A percentile compares a stretch with the other conserved stretches of the same genome.
phyloP scores from a whole-genome alignment of 2,329 filamentous ascomycete genomes.

The Trematosphaeria pertusa region DNA sequence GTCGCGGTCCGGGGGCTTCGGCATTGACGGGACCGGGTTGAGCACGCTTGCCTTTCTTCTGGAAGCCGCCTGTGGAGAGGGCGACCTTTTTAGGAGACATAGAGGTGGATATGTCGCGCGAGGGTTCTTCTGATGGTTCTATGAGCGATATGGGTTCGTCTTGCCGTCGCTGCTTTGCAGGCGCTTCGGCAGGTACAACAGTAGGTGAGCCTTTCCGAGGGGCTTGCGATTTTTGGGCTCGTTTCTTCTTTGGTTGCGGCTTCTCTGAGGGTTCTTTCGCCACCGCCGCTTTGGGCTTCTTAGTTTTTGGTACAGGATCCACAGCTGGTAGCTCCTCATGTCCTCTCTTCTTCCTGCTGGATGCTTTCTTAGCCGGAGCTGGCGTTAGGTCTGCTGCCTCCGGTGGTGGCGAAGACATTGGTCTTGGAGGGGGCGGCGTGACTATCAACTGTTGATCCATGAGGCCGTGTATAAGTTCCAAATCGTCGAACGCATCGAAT shows the following conservation, averaged over 20 bases:
- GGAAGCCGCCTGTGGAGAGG: slow-evolving; percentile 37
- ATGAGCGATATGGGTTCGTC: background rate
- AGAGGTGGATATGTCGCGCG: slow-evolving; percentile 15
- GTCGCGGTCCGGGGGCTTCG: slow-evolving; percentile 7
- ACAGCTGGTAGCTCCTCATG: background rate
- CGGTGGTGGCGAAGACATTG: slow-evolving; percentile 4
- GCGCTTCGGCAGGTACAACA: no score
- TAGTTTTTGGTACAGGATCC: slow-evolving; percentile 1
- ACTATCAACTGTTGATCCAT: slow-evolving; percentile 39
- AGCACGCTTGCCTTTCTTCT: slow-evolving; percentile 23
- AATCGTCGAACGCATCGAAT: slow-evolving; percentile 28
- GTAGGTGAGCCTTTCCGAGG: slow-evolving; percentile 7
- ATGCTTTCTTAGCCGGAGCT: slow-evolving; percentile 3
- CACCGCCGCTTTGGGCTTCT: background rate
- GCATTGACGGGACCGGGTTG: slow-evolving; percentile 2
- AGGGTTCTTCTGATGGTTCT: slow-evolving; percentile 4
- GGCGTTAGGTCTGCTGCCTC: slow-evolving; percentile 6
- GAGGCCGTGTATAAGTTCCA: slow-evolving; percentile 33
- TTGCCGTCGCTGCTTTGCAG: no score
- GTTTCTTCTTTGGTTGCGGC: slow-evolving; percentile 7
- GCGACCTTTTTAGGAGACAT: slow-evolving; percentile 20
- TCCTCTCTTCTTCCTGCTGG: slow-evolving; percentile 1
- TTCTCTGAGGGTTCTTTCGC: slow-evolving; percentile 1
- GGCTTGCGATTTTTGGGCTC: slow-evolving; percentile 3
- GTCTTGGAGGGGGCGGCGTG: slow-evolving; percentile 15